phyloP scores from a whole-genome alignment of 2,329 filamentous ascomycete genomes.

The Clarireedia sp. region DNA sequence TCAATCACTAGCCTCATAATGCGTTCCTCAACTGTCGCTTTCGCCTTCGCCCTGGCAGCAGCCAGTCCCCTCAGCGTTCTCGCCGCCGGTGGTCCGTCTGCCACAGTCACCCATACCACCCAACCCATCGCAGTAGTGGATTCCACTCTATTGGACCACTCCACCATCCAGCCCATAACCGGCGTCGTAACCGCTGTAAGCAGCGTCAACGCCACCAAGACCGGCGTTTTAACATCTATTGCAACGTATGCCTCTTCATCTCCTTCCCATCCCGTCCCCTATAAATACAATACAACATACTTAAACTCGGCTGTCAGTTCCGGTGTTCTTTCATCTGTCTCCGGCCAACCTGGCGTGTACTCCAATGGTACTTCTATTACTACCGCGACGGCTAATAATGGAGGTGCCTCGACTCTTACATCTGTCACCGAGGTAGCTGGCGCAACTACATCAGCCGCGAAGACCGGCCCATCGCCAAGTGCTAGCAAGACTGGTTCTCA shows the following conservation, averaged over 20 bases:
- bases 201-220: background rate
- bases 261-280: background rate
- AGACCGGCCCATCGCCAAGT: background rate
- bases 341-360: background rate
- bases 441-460: background rate
- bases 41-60: slow-evolving; percentile 5
- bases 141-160: background rate
- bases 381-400: background rate
- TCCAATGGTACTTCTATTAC: slow-evolving; percentile 1
- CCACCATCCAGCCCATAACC: background rate
- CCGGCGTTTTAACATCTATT: background rate
- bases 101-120: background rate
- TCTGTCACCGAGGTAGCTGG: background rate
- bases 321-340: background rate
- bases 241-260: background rate
- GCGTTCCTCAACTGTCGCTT: slow-evolving; percentile 8
- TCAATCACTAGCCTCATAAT: slow-evolving; percentile 1
- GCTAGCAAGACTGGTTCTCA: background rate
- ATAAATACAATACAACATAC: background rate
- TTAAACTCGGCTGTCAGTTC: background rate
- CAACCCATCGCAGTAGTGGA: background rate
- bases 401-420: slow-evolving; percentile 1
- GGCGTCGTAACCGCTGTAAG: background rate
- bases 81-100: background rate
- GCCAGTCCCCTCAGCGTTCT: slow-evolving; percentile 2